Evolutionary conservation across 495 filamentous ascomycete species (phyloP).

Genomic region (Recurvomyces mirabilis): DNA sequence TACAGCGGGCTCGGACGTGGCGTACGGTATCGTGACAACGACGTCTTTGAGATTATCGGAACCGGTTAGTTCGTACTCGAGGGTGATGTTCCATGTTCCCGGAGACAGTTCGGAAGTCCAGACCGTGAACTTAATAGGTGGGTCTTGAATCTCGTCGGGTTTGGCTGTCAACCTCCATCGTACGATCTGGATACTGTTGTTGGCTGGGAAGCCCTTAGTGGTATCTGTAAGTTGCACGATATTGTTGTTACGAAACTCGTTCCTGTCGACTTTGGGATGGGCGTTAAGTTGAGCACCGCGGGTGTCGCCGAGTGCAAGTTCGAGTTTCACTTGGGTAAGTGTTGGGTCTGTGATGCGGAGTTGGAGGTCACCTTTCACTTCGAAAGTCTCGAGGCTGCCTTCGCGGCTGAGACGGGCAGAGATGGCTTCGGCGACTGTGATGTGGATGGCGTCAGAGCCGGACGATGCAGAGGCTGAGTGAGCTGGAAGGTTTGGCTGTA

Average conservation of each 20-base stretch:
- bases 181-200: constrained; percentile 78
- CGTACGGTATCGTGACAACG: constrained; percentile 72
- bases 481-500: constrained; percentile 33
- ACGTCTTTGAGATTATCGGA: constrained; percentile 70
- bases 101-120: constrained; percentile 84
- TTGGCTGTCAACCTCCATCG: constrained; percentile 74
- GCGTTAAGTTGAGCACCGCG: constrained; percentile 80
- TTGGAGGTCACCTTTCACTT: constrained; percentile 81
- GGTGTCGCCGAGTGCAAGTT: constrained; percentile 58
- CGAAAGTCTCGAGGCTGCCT: constrained; percentile 67
- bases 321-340: constrained; percentile 78
- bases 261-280: constrained; percentile 89
- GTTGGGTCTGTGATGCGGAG: constrained; percentile 77
- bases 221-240: constrained; percentile 75
- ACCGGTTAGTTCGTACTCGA: constrained; percentile 87
- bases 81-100: constrained; percentile 68
- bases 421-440: constrained; percentile 79
- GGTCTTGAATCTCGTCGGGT: constrained; percentile 57
- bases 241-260: constrained; percentile 63
- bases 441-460: constrained; percentile 44
- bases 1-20: constrained; percentile 70
- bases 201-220: constrained; percentile 77
- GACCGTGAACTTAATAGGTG: constrained; percentile 85
- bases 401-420: constrained; percentile 78
- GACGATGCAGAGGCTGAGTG: constrained; percentile 45